These are phyloP conservation scores for Penicillium alfredii DNA, from an alignment of 495 filamentous ascomycete genomes.

Conservation along the genomic window DNA sequence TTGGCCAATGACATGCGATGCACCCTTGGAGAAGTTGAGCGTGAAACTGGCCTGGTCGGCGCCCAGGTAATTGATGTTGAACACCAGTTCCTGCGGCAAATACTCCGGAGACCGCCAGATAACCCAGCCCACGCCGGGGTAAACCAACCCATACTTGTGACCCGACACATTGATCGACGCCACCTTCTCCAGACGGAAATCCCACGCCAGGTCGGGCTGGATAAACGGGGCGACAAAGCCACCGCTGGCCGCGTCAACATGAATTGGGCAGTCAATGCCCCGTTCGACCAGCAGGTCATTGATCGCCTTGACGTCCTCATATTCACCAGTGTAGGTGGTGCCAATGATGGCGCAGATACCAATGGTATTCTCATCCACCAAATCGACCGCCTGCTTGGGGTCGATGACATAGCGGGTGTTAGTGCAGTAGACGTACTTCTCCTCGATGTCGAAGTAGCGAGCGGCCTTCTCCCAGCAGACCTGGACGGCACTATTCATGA, in stretches of 20 bases:
- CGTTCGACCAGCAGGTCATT: conserved; percentile 73
- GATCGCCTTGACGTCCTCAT: conserved; percentile 85
- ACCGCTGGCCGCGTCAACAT: conserved; percentile 85
- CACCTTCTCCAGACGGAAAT: conserved; percentile 80
- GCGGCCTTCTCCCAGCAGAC: conserved; percentile 96
- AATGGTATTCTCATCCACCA: conserved; percentile 95
- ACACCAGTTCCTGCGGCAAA: conserved; percentile 84
- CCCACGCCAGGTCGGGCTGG: conserved; percentile 74
- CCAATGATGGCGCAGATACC: conserved; percentile 86
- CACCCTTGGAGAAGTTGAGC: conserved; percentile 93
- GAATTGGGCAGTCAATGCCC: conserved; percentile 72
- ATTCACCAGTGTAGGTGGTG: conserved; percentile 92
- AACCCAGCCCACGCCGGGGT: conserved; percentile 90
- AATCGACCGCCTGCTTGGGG: conserved; percentile 68
- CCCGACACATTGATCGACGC: conserved; percentile 89
- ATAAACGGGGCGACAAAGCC: conserved; percentile 90
- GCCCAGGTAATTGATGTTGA: conserved; percentile 96
- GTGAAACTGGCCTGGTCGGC: conserved; percentile 95
- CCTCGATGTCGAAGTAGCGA: conserved; percentile 91
- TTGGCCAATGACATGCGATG: conserved; percentile 86
- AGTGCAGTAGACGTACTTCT: conserved; percentile 82
- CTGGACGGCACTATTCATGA: conserved; percentile 91
- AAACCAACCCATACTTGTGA: conserved; percentile 80
- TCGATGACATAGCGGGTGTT: conserved; percentile 79
- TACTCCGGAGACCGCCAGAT: conserved; percentile 80